Conservation (phyloP, 306 rosid species). For the Psophocarpus tetragonolobus region DNA sequence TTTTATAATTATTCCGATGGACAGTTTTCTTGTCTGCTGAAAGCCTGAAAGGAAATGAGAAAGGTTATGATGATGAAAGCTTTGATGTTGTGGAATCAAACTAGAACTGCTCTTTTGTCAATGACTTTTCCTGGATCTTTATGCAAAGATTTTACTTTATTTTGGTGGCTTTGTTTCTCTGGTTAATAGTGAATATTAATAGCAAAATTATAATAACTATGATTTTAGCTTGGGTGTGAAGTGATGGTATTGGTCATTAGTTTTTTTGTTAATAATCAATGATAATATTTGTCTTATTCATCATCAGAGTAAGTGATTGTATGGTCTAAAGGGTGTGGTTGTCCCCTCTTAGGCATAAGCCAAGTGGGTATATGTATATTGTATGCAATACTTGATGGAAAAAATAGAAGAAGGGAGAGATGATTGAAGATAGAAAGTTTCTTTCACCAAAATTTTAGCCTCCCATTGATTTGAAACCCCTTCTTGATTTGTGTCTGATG, state of each 20-base stretch:
- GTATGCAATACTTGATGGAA: not conserved
- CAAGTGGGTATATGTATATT: not conserved
- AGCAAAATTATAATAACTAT: not conserved
- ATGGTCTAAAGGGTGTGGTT: not conserved
- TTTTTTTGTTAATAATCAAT: not conserved
- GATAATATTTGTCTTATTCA: not conserved
- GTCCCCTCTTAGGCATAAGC: not conserved
- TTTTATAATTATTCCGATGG: not conserved
- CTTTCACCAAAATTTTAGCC: not conserved
- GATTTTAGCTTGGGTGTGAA: conserved; percentile 12
- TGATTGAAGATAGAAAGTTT: not conserved
- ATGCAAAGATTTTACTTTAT: not conserved
- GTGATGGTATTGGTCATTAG: not conserved
- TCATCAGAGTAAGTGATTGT: not conserved
- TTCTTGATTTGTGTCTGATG: not conserved
- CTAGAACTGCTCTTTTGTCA: not conserved
- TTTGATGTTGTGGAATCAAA: not conserved
- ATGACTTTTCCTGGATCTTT: not conserved
- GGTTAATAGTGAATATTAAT: not conserved
- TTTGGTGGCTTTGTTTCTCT: not conserved
- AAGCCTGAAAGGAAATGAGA: not conserved
- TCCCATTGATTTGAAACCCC: conserved; percentile 4
- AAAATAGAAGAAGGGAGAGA: not conserved
- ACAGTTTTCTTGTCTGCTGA: not conserved
- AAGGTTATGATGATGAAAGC: not conserved